Base-by-base conservation (phyloP, 225 moss, liverwort and hornwort genomes). In the Sphagnum contortum region DNA sequence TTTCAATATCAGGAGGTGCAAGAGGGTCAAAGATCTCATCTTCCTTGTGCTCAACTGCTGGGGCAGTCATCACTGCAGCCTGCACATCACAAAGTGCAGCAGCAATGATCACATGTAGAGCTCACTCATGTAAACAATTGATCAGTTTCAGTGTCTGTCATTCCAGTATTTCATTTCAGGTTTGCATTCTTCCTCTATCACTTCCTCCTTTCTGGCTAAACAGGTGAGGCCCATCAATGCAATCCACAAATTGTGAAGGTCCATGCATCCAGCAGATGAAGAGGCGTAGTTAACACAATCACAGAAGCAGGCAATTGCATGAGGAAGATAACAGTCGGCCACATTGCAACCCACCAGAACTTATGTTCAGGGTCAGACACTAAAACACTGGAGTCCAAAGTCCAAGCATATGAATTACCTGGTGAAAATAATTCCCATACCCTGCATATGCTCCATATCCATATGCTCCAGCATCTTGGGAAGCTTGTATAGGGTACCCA, bases 1-100 rank as follows among this genome's bases (percentile, higher is more conserved):
- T 98, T 85, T 90, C 92, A 57, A 98, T 88, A 57, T 92, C 96
- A 71, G 92, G 85, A 77, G 88, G 87, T 68, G 90, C 96, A 71
- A 98, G 80, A 44, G 92, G 92, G 83, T 98, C 96, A 73, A 98
- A 92, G 48, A 85, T 74, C 79, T 98, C 96, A 84, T 96, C 96
- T 88, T 98, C 96, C 89, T 92, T 98, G 47, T 90, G 92, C 85
- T 98, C 96, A 80, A 79, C 77, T 66, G 81, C 70, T 72, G 92
- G 81, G 76, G 81, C 83, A 73, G 88, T 88, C 88, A 83, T 88
- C 80, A 85, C 77, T 70, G 84, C 83, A 81, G 88, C 90, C 90
- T 98, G 92, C 88, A 83, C 81, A 81, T 98, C 96, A 98, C 81
- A 87, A 71, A 90, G 47, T 74, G 71, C 77, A 87, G 83, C 77